Percentiles rank a stretch among this genome's conserved stretches.
Conservation (phyloP, 148 eudicot species). For the Rhododendron williamsianum region DNA sequence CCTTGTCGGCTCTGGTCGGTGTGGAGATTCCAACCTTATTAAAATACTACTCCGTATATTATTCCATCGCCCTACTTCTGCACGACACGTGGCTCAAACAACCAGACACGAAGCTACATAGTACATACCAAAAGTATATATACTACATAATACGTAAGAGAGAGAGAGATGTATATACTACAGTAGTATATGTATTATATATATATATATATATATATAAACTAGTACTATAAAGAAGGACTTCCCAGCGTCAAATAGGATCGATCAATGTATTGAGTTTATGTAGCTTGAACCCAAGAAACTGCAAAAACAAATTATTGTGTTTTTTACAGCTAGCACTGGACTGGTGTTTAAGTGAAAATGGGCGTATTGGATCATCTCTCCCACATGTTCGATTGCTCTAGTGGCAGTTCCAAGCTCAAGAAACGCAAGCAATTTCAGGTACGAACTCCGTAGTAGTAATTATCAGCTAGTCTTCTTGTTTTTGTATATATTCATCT, state of each 20-base stretch:
- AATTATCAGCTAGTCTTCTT: not conserved
- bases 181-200: too few species aligned
- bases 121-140: not conserved
- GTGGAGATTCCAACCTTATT: not conserved
- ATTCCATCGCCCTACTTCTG: not conserved
- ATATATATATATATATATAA: too few species aligned
- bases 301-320: not conserved
- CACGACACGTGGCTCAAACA: not conserved
- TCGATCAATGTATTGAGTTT: not conserved
- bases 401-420: conserved; percentile 31
- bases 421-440: conserved; percentile 51
- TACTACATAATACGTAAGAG: too few species aligned
- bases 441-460: conserved; percentile 20
- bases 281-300: not conserved
- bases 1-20: not conserved
- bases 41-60: not conserved
- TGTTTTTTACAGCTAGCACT: not conserved
- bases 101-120: not conserved
- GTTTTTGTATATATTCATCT: not conserved
- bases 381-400: conserved; percentile 47
- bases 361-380: conserved; percentile 73
- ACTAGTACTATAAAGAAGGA: too few species aligned
- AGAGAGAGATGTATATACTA: too few species aligned
- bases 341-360: not conserved
- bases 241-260: not conserved